These are phyloP conservation scores for Wickerhamiella vanderwaltii DNA, from an alignment of 805 yeast genomes.

Conservation along the genomic window DNA sequence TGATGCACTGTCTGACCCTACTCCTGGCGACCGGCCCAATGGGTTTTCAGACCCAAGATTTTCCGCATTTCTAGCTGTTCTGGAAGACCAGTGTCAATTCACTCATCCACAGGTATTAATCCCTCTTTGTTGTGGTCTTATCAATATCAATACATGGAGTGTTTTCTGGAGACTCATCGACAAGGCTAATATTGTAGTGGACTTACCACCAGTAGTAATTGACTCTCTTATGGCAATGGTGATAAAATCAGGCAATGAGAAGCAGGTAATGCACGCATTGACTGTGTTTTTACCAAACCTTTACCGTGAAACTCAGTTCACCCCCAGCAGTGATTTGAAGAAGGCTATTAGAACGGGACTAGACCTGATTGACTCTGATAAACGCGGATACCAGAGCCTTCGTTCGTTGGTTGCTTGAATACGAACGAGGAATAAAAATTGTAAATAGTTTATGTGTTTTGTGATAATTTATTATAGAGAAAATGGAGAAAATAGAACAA, in stretches of 20 bases:
- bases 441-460: slow-evolving; percentile 3
- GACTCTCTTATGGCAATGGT: slow-evolving; percentile 23
- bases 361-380: slow-evolving; percentile 18
- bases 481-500: not conserved
- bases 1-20: slow-evolving; percentile 19
- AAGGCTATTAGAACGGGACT: slow-evolving; percentile 15
- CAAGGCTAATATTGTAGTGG: slow-evolving; percentile 14
- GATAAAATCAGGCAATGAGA: slow-evolving; percentile 22
- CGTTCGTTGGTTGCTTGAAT: not conserved
- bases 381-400: slow-evolving; percentile 11
- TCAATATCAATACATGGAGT: slow-evolving; percentile 21
- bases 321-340: slow-evolving; percentile 14
- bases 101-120: slow-evolving; percentile 16
- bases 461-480: not conserved
- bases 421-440: too few species aligned
- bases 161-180: slow-evolving; percentile 26
- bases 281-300: slow-evolving; percentile 20
- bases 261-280: slow-evolving; percentile 19
- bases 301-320: slow-evolving; percentile 3
- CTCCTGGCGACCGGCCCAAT: slow-evolving; percentile 11
- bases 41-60: slow-evolving; percentile 12
- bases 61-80: slow-evolving; percentile 11
- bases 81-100: slow-evolving; percentile 14
- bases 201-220: slow-evolving; percentile 18
- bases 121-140: slow-evolving; percentile 23